These are phyloP conservation scores for Monilinia laxa DNA, from an alignment of 2,329 filamentous ascomycete genomes.

Conservation along the genomic window DNA sequence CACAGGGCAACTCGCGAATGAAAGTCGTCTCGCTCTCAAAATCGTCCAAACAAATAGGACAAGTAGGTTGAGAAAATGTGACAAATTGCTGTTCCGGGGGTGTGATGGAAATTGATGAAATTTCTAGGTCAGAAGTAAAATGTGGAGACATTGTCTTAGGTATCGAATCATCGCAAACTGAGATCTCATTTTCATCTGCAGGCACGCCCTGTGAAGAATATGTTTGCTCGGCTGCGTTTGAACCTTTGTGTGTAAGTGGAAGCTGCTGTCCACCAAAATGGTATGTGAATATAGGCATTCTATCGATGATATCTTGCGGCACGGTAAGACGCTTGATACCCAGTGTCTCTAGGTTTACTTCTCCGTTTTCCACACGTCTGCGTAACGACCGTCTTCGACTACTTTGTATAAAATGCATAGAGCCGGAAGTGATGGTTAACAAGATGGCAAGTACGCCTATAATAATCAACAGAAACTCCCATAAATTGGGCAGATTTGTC, in stretches of 20 bases:
- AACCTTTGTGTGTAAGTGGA: conserved; percentile 41
- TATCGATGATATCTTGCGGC: conserved; percentile 66
- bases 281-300: conserved; percentile 79
- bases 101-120: not conserved
- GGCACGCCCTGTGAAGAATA: not conserved
- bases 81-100: conserved; percentile 33
- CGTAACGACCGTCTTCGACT: conserved; percentile 66
- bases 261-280: conserved; percentile 49
- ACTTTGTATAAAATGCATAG: conserved; percentile 77
- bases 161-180: not conserved
- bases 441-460: conserved; percentile 69
- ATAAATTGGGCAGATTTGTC: conserved; percentile 65
- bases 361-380: conserved; percentile 69
- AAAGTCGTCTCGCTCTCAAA: conserved; percentile 68
- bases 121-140: not conserved
- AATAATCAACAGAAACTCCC: conserved; percentile 75
- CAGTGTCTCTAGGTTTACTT: conserved; percentile 82
- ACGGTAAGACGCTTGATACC: conserved; percentile 82
- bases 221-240: not conserved
- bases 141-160: not conserved
- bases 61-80: conserved; percentile 72
- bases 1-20: conserved; percentile 83
- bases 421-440: conserved; percentile 63
- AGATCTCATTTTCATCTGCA: not conserved
- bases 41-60: conserved; percentile 85